Conservation (phyloP, 371 early-diverging fungal species). For the Mucor lusitanicus region DNA sequence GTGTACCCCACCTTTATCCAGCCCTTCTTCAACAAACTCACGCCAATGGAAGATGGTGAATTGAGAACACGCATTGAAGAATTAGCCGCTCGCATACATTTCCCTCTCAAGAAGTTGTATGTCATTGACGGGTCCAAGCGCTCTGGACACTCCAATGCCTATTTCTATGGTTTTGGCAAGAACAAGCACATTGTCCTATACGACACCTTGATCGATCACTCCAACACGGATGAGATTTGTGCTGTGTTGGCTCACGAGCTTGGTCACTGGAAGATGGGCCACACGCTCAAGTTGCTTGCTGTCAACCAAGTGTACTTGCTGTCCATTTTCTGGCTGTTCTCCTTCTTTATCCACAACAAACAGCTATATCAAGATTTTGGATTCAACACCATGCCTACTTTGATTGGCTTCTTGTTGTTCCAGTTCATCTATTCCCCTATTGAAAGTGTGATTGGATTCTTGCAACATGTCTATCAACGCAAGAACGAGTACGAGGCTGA, state of each 20-base stretch:
- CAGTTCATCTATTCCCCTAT: conserved; percentile 79
- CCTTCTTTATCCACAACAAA: conserved; percentile 67
- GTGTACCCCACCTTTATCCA: conserved; percentile 96
- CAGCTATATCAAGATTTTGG: conserved; percentile 87
- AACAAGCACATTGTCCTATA: conserved; percentile 97
- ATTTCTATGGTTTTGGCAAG: conserved; percentile 95
- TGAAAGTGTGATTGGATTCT: conserved; percentile 75
- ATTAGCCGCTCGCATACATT: conserved; percentile 84
- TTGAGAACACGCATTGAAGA: conserved; percentile 84
- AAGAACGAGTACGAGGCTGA: conserved; percentile 97
- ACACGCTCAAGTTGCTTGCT: conserved; percentile 76
- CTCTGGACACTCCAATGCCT: conserved; percentile 96
- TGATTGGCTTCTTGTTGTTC: conserved; percentile 91
- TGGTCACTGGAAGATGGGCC: conserved; percentile 96
- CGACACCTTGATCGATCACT: conserved; percentile 93
- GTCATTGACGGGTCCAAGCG: conserved; percentile 97
- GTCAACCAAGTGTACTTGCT: conserved; percentile 81
- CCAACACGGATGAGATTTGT: conserved; percentile 83
- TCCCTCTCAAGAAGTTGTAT: conserved; percentile 94
- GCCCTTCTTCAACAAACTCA: conserved; percentile 97
- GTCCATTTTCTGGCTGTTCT: conserved; percentile 84
- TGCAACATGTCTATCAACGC: conserved; percentile 83
- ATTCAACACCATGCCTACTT: conserved; percentile 71
- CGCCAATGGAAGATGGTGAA: conserved; percentile 85
- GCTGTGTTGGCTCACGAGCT: conserved; percentile 97